Percentiles rank a stretch among this genome's conserved stretches.
Evolutionary conservation across 305 asterid species (phyloP).

Genomic region (Fraxinus angustifolia): DNA sequence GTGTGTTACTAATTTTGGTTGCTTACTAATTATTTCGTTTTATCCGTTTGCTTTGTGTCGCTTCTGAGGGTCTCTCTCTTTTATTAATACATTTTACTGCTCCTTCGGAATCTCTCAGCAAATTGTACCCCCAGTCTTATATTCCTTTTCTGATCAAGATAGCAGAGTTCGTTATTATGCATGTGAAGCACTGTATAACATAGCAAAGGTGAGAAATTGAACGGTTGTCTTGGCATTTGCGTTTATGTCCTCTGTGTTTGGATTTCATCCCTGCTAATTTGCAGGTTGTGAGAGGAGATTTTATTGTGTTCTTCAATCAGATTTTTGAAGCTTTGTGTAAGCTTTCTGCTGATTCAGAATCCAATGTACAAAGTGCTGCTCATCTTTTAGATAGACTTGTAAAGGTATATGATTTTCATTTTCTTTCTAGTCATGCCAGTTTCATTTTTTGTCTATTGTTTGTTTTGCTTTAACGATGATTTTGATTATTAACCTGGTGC

Average conservation of each 20-base stretch:
- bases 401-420: slow-evolving; percentile 46
- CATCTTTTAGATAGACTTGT: slow-evolving; percentile 98
- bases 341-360: slow-evolving; percentile 96
- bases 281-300: slow-evolving; percentile 98
- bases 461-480: neutral
- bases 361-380: slow-evolving; percentile 99
- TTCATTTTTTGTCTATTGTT: neutral
- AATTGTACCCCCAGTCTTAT: slow-evolving; percentile 93
- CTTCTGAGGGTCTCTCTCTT: slow-evolving; percentile 9
- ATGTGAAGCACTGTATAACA: slow-evolving; percentile 96
- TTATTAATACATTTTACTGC: slow-evolving; percentile 25
- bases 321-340: slow-evolving; percentile 91
- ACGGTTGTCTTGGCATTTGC: slow-evolving; percentile 1
- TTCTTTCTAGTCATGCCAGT: neutral
- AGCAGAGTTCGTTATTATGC: slow-evolving; percentile 99
- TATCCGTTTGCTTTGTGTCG: slow-evolving; percentile 19
- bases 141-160: slow-evolving; percentile 88
- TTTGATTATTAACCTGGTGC: slow-evolving; percentile 15
- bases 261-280: slow-evolving; percentile 31
- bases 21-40: neutral
- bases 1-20: neutral
- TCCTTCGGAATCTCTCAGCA: slow-evolving; percentile 47
- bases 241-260: slow-evolving; percentile 7
- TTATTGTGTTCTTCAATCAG: slow-evolving; percentile 90
- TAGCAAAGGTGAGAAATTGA: slow-evolving; percentile 71